Base-by-base conservation (phyloP, 345 rosid species). In the Kandelia obovata region DNA sequence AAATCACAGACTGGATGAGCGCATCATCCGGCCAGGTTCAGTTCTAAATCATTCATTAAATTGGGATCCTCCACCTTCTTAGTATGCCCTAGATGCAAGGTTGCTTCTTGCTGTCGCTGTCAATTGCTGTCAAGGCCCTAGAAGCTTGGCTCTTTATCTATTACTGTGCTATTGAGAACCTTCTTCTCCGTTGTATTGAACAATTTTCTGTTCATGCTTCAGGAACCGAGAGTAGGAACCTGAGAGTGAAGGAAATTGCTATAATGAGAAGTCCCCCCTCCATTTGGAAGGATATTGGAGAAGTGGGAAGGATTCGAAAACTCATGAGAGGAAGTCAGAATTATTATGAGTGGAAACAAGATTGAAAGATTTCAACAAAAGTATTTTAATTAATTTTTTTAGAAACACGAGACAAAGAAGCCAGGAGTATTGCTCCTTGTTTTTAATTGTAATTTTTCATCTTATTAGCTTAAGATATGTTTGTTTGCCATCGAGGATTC, bases 141-240 rank as follows among this genome's bases (percentile, higher is more conserved):
- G 27, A 31, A 52, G 17, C 26, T n/a, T 70, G 27, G 46, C 16
- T 43, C 25, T 32, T 28, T 58, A 62, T 58, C 53, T 35, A 65
- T 49, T 71, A 1, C 31, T 19, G 53, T 51, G 53, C 55, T 2
- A n/a, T 61, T 17, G 17, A 51, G 58, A 66, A 35, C 62, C 17
- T 32, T 39, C 1, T 58, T 31, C 32, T 15, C 47, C 51, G 61
- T 43, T 69, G 64, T 51, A 62, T 20, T 31, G 25, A 72, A 58
- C 32, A 26, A 49, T 70, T 77, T 25, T 28, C 78, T 34, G 37
- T 28, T 46, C 34, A 57, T 13, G 49, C 49, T 72, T 74, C 88
- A 94, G 97, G 96, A 86, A 88, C 71, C 80, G 77, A 76, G 99
- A 95, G 59, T 95, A 96, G 98, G 81, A 76, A 61, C 82, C 89